Conservation (phyloP, 768 basidiomycete species). For the Dacryopinax primogenitus region DNA sequence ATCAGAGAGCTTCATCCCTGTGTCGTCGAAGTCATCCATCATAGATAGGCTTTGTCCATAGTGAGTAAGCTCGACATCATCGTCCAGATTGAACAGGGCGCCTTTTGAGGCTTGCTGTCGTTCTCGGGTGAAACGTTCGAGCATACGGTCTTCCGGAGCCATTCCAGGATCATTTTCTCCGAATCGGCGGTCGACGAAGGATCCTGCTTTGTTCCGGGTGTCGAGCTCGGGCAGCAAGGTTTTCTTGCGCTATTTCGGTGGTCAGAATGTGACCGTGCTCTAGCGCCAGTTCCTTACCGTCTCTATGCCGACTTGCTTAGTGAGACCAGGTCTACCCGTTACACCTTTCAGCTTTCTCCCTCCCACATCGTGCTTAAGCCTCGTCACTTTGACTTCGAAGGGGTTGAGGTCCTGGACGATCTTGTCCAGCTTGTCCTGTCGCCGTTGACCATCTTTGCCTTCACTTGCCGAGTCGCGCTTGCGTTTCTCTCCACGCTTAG, state of each 20-base stretch:
- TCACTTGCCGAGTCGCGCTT: slow-evolving; percentile 49
- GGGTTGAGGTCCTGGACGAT: slow-evolving; percentile 82
- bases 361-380: slow-evolving; percentile 84
- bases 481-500: slow-evolving; percentile 48
- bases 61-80: slow-evolving; percentile 82
- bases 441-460: slow-evolving; percentile 57
- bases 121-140: slow-evolving; percentile 89
- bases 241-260: slow-evolving; percentile 54
- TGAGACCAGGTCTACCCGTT: slow-evolving; percentile 69
- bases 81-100: slow-evolving; percentile 70
- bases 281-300: slow-evolving; percentile 40
- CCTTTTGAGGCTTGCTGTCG: slow-evolving; percentile 65
- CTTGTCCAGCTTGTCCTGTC: slow-evolving; percentile 61
- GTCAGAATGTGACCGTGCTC: background rate
- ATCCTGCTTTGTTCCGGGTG: slow-evolving; percentile 67
- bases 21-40: slow-evolving; percentile 69
- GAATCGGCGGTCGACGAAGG: slow-evolving; percentile 85
- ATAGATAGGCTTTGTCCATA: slow-evolving; percentile 80
- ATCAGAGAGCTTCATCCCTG: slow-evolving; percentile 45
- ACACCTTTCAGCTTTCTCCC: slow-evolving; percentile 76
- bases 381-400: slow-evolving; percentile 87
- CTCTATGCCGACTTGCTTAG: slow-evolving; percentile 82
- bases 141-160: slow-evolving; percentile 92
- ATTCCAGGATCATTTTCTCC: slow-evolving; percentile 89
- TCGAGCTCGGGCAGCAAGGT: slow-evolving; percentile 80